These are phyloP conservation scores for Backusella luteola DNA, from an alignment of 192 early-diverging fungal genomes.

Conservation along the genomic window DNA sequence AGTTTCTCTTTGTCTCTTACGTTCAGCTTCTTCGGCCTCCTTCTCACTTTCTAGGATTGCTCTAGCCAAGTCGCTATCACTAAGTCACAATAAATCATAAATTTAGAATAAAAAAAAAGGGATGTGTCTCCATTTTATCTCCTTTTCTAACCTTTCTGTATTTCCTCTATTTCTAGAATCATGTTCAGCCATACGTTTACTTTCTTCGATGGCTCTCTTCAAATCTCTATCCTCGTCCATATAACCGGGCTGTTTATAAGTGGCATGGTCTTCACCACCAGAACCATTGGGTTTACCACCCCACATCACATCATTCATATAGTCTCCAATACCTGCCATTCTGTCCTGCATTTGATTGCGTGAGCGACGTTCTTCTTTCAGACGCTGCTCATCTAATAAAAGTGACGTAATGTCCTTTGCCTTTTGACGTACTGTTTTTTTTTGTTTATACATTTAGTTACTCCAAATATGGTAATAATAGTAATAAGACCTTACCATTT, in stretches of 20 bases:
- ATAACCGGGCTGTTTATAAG: constrained; percentile 43
- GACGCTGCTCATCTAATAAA: constrained; percentile 71
- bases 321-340: constrained; percentile 49
- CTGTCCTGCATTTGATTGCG: constrained; percentile 63
- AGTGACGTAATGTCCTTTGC: constrained; percentile 86
- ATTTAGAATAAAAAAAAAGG: not conserved
- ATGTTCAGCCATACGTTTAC: constrained; percentile 61
- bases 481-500: constrained; percentile 59
- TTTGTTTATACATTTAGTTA: not conserved
- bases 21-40: constrained; percentile 32
- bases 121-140: not conserved
- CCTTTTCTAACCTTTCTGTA: not conserved
- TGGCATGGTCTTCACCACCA: constrained; percentile 11
- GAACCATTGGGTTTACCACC: not conserved
- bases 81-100: not conserved
- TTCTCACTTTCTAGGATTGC: constrained; percentile 29
- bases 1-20: constrained; percentile 6
- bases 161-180: constrained; percentile 26
- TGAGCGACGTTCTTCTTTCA: constrained; percentile 74
- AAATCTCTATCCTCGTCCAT: constrained; percentile 81
- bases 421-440: constrained; percentile 79
- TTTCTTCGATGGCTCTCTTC: constrained; percentile 81
- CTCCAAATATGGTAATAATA: constrained; percentile 9
- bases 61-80: constrained; percentile 22
- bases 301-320: constrained; percentile 24